phyloP scores from a whole-genome alignment of 1,284 basidiomycete genomes.

The Fomes fomentarius region DNA sequence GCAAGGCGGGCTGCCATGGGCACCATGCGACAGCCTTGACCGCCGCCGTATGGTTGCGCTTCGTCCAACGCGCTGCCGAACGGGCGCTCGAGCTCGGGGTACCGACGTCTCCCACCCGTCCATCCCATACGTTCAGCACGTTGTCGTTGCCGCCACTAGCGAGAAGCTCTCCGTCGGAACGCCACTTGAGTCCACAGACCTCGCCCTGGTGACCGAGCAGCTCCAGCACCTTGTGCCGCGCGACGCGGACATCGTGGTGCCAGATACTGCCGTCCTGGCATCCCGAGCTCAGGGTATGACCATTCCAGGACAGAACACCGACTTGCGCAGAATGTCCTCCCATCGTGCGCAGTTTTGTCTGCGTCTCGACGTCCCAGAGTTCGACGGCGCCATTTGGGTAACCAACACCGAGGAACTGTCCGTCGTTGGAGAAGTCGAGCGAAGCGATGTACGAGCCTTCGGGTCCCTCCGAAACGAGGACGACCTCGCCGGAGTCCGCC shows the following conservation, averaged over 20 bases:
- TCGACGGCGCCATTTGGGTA: conserved; percentile 88
- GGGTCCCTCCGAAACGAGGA: conserved; percentile 75
- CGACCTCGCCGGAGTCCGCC: conserved; percentile 86
- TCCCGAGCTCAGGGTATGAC: conserved; percentile 86
- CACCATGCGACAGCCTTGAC: conserved; percentile 99
- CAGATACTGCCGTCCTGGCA: conserved; percentile 92
- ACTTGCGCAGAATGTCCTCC: conserved; percentile 81
- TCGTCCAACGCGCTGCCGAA: conserved; percentile 85
- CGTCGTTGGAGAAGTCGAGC: conserved; percentile 88
- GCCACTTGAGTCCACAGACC: conserved; percentile 86
- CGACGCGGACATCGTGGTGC: conserved; percentile 91
- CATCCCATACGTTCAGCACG: conserved; percentile 96
- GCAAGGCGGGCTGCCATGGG: conserved; percentile 91
- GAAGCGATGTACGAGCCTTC: conserved; percentile 78
- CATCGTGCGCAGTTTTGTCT: conserved; percentile 89
- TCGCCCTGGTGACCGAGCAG: conserved; percentile 88
- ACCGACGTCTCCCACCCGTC: conserved; percentile 66
- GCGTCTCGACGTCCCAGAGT: conserved; percentile 92
- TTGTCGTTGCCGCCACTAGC: conserved; percentile 97
- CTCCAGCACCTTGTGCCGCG: conserved; percentile 88
- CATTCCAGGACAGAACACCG: conserved; percentile 83
- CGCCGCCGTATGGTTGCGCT: conserved; percentile 92
- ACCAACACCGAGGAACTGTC: conserved; percentile 86
- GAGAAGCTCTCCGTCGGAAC: conserved; percentile 83
- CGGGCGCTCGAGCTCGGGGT: conserved; percentile 59